Evolutionary conservation across 176 grass and related monocot species (phyloP).

Genomic region (Musa troglodytarum): DNA sequence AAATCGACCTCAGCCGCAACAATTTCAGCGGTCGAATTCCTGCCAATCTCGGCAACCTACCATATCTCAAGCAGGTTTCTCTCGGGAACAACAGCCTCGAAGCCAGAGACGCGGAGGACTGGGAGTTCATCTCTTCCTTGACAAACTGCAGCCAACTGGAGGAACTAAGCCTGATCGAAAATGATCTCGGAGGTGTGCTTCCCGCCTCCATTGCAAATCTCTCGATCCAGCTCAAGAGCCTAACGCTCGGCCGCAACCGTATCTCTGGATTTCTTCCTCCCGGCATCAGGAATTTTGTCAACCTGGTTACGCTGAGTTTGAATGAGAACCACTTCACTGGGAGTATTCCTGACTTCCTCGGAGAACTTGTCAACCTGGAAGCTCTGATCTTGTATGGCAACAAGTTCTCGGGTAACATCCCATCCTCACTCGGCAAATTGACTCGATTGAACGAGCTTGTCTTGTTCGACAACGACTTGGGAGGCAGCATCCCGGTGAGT

Average conservation of each 20-base stretch:
- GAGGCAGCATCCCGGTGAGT: slow-evolving; percentile 31
- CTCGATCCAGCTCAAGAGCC: not conserved
- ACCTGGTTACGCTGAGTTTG: no score
- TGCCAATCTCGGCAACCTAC: slow-evolving; percentile 6
- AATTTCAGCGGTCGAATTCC: slow-evolving; percentile 24
- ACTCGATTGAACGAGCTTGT: slow-evolving; percentile 21
- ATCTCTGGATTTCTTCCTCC: slow-evolving; percentile 10
- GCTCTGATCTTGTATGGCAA: slow-evolving; percentile 31
- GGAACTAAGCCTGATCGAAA: not conserved
- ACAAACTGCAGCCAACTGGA: slow-evolving; percentile 12
- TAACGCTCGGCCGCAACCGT: slow-evolving; percentile 10
- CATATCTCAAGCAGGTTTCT: not conserved
- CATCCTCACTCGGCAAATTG: slow-evolving; percentile 29
- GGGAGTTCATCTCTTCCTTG: slow-evolving; percentile 23
- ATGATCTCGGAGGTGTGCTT: slow-evolving; percentile 15
- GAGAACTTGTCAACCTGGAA: slow-evolving; percentile 29
- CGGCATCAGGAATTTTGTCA: no score
- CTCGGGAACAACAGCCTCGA: slow-evolving; percentile 12
- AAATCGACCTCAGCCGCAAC: slow-evolving; percentile 10
- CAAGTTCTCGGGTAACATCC: slow-evolving; percentile 38
- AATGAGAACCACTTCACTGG: slow-evolving; percentile 43
- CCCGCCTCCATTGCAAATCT: slow-evolving; percentile 19
- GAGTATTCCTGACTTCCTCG: slow-evolving; percentile 31
- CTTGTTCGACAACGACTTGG: slow-evolving; percentile 29
- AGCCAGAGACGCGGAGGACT: slow-evolving; percentile 1